Base-by-base conservation (phyloP, 106 monocot species). In the Dioscorea alata region DNA sequence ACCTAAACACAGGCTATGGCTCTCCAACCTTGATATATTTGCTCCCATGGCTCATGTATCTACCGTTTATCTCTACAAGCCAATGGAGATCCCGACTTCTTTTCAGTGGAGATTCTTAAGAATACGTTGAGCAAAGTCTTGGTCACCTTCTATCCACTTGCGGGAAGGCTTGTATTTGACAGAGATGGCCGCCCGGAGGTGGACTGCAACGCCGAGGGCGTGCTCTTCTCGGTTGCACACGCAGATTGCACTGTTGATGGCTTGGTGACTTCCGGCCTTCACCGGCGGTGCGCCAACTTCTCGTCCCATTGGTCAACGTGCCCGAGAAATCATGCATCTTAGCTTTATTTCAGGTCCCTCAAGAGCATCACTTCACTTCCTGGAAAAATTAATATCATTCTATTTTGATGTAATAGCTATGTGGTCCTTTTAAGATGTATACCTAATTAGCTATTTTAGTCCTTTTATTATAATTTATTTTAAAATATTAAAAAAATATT, bases 121-220 rank as follows among this genome's bases (percentile, higher is more conserved):
- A 49, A 16, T 0, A 58, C 80, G 2, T 59, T 88, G 0, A 50
- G 69, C 23, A 68, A 73, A 50, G 70, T 70, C 8, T 64, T 88
- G 25, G 81, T 81, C 25, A 65, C 59, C 4, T 88, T 84, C 75
- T 88, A 88, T 58, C 79, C 79, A 12, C 35, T 78, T 24, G 88
- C 79, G 4, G 88, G 88, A 17, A 67, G 78, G 25, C 76, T 88
- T 7, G 81, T 6, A 4, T 1, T 71, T 10, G 71, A 53, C 71
- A 2, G 5, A 4, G 51, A 74, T 49, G 80, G 82, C 13, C 73
- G 80, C 2, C 12, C 75, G 13, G 71, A 85, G 85, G 74, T 92
- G 70, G 12, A 69, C 4, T 92, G 92, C 77, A 82, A 67, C 12
- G 86, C 75, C 1, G 82, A 89, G 33, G 93, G 93, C 0, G 93